Percentiles rank a stretch among this genome's conserved stretches.
Evolutionary conservation across 148 eudicot genomes (phyloP).

Genomic region (Agrostemma githago): DNA sequence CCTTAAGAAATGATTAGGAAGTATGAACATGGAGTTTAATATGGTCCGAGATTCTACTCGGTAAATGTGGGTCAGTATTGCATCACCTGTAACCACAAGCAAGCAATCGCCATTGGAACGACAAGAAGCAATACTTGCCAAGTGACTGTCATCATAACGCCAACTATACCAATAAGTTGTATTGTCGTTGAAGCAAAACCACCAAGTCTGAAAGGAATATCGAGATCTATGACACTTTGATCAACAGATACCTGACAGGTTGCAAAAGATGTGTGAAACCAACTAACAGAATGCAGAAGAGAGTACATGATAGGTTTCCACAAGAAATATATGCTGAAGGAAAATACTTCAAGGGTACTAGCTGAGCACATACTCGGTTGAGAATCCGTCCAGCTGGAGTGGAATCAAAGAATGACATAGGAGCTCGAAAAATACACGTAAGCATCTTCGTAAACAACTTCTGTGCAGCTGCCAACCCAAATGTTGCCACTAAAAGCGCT

Average conservation of each 20-base stretch:
- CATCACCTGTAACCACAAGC: conserved; percentile 97
- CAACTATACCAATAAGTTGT: conserved; percentile 86
- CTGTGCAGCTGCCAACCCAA: conserved; percentile 87
- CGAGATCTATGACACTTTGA: conserved; percentile 95
- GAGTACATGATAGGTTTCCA: conserved; percentile 3
- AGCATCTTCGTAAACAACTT: conserved; percentile 82
- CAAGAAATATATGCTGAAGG: neutral
- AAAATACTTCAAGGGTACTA: neutral
- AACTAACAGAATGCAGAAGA: conserved; percentile 8
- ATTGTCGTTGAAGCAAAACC: conserved; percentile 91
- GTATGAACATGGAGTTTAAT: neutral
- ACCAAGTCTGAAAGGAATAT: conserved; percentile 94
- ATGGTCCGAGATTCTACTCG: conserved; percentile 7
- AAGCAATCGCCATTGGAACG: conserved; percentile 88
- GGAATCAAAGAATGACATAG: conserved; percentile 99
- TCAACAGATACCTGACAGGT: conserved; percentile 78
- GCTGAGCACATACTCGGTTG: conserved; percentile 64
- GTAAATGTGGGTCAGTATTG: neutral
- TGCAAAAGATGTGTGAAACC: conserved; percentile 14
- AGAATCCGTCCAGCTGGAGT: conserved; percentile 95
- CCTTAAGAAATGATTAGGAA: neutral
- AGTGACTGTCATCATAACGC: conserved; percentile 85
- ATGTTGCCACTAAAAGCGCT: conserved; percentile 81
- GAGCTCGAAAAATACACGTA: conserved; percentile 68
- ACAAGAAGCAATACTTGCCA: conserved; percentile 95